Evolutionary conservation across 805 yeast genomes (phyloP), one percentile per base, ranked within the genome.

Genomic region (Brettanomyces bruxellensis): DNA sequence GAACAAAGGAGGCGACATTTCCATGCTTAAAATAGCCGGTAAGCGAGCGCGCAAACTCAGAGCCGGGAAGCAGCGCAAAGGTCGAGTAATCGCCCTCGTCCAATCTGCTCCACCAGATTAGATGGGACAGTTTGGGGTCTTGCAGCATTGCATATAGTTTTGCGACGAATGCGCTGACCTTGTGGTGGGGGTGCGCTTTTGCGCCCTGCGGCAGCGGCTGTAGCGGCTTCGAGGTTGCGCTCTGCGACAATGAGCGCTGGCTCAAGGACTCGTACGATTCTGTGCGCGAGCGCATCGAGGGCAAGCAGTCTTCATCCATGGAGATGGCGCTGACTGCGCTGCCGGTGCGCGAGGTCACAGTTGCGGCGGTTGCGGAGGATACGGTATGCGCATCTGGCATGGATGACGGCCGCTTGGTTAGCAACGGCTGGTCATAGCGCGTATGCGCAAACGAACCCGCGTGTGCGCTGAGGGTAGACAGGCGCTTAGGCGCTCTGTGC

Each of bases 81-180:
- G n/a, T n/a, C n/a, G n/a, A n/a, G n/a, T n/a, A n/a, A n/a, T n/a
- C n/a, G n/a, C n/a, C n/a, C n/a, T n/a, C n/a, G n/a, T n/a, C n/a
- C n/a, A 55, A 39, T 47, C 78, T 66, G 3, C 79, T 65, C 86
- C 86, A 81, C 83, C 85, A 79, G 32, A 81, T 78, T 34, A 81
- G 64, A 52, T 73, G 76, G 8, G 72, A 55, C 6, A 81, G 67
- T n/a, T 66, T 53, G 1, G 70, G 66, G 54, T 81, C 86, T 28
- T 72, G 71, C 13, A 81, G 67, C 86, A 81, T 81, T 49, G 75
- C 73, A 60, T 74, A 80, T 30, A 81, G 66, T 58, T 81, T 81
- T 51, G 78, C 77, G 4, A 81, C 85, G 61, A 81, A 81, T 0
- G 85, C 86, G 47, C 74, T 72, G 47, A 75, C 75, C 57, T 76